Conservation (phyloP, 139 green algal genomes). For the Yamagishiella unicocca region DNA sequence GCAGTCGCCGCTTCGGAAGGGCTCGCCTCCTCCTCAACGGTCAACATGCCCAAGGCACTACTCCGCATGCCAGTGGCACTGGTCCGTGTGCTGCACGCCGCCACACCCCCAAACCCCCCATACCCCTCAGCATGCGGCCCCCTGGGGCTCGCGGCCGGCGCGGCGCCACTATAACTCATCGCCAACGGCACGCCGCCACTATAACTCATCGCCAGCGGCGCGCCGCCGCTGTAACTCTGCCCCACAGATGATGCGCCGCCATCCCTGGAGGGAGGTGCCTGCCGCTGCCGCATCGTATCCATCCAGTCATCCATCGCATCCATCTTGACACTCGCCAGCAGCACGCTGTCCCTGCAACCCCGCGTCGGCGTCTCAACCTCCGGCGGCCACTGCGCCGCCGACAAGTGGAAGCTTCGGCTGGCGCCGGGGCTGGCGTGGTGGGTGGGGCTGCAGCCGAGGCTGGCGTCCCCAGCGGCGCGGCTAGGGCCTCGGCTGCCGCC, state of each 20-base stretch:
- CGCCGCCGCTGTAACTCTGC: not conserved
- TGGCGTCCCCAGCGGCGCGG: not conserved
- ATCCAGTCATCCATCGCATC: conserved; percentile 28
- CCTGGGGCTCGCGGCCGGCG: not conserved
- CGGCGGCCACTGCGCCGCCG: not conserved
- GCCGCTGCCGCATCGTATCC: not conserved
- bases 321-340: conserved; percentile 6
- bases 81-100: no score
- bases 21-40: no score
- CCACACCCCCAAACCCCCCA: not conserved
- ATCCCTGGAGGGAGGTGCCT: not conserved
- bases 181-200: no score
- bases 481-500: no score
- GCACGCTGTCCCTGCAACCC: conserved; percentile 3
- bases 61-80: no score
- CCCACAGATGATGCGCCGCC: not conserved
- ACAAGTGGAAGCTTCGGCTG: not conserved
- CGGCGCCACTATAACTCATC: no score
- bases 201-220: not conserved
- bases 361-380: not conserved
- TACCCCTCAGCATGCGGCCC: not conserved
- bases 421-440: not conserved
- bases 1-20: no score
- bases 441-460: not conserved
- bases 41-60: no score